Base-by-base conservation (phyloP, 140 eudicot genomes). In the Stevia rebaudiana region DNA sequence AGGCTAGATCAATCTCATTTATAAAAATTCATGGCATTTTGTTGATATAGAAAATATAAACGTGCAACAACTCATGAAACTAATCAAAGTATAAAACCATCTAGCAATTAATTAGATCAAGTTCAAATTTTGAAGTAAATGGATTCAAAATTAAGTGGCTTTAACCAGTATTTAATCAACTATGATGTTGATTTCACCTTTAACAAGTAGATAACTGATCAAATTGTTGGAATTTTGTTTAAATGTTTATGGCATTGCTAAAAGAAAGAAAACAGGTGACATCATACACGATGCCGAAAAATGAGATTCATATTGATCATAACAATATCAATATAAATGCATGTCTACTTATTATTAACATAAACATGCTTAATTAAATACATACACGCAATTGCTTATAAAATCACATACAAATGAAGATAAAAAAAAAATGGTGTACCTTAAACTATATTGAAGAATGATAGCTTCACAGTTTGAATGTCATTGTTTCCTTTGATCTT, bases 381-480 rank as follows among this genome's bases (percentile, higher is more conserved):
- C 33, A 28, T 28, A 4, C 33, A 1, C 33, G 33, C 33, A 4
- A 28, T 28, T 4, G 33, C 0, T 33, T 5, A 33, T 5, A 33
- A 33, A 33, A 5, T 33, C 8, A 33, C 0, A 33, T 6, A 33
- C 7, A 5, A 12, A 62, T 37, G 54, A 1, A 40, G 5, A 40
- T 40, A 0, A 22, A 37, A 59, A 47, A 36, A 51, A 66, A 66
- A 6, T 51, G 63, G 24, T 19, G 21, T 74, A 74, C 79, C 74
- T 57, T 21, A 30, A 67, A 11, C 36, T 35, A 48, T 8, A 33
- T 56, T 40, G 41, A 48, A 19, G 18, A 57, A 37, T 46, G 73
- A 59, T 25, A 58, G 59, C 16, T 55, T 23, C 62, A 74, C 42
- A 74, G 61, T 47, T 57, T 67, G 79, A 58, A 24, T 48, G 62